Conservation (phyloP, 805 yeast species). For the Isabelozyma heimii region DNA sequence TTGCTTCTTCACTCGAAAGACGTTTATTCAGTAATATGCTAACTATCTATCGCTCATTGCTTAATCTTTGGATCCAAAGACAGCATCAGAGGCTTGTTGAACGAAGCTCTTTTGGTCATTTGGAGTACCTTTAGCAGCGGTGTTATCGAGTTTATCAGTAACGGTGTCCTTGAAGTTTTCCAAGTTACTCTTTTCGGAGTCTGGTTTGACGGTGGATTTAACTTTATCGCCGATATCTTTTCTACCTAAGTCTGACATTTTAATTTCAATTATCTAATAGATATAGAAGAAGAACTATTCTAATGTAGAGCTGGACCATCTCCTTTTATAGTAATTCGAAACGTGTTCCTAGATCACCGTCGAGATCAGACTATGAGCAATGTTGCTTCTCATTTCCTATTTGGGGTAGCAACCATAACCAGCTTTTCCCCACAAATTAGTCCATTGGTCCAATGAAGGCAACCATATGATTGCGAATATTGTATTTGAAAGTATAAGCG, state of each 20-base stretch:
- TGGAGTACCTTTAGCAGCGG: constrained; percentile 34
- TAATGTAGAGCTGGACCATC: background rate
- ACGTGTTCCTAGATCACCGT: background rate
- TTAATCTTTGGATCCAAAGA: constrained; percentile 37
- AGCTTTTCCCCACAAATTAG: background rate
- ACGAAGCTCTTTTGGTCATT: constrained; percentile 36
- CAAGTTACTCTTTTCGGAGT: constrained; percentile 36
- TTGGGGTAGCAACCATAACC: background rate
- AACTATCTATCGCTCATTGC: background rate
- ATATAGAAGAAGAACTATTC: background rate
- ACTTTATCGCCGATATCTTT: constrained; percentile 40
- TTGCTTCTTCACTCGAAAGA: no score
- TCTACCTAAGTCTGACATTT: constrained; percentile 44
- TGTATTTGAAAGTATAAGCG: background rate
- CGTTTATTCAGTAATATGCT: background rate
- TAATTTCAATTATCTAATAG: background rate
- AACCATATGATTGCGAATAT: no score
- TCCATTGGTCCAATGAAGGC: background rate
- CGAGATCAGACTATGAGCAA: background rate
- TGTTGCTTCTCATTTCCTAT: background rate
- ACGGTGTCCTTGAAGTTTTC: constrained; percentile 38
- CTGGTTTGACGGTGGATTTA: constrained; percentile 37
- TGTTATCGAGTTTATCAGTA: constrained; percentile 33
- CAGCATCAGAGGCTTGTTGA: constrained; percentile 44
- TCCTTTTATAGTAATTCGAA: background rate